Evolutionary conservation across 2,329 filamentous ascomycete species (phyloP), one percentile per base, ranked within the genome.

Genomic region (Gaeumannomyces tritici): DNA sequence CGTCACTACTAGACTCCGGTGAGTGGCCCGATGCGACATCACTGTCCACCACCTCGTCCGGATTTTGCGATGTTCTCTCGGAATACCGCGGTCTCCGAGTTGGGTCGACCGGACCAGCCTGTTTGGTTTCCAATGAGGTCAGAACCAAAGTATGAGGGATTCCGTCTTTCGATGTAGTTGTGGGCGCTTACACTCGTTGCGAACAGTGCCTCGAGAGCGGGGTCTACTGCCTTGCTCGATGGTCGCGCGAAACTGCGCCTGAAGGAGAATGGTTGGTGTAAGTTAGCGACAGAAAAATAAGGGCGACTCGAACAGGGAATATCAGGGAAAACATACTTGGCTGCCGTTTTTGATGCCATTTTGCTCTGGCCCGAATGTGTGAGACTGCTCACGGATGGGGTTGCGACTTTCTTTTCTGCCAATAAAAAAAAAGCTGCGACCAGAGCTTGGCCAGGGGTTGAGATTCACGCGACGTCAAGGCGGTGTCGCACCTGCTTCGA

Each of bases 131-230:
- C 21, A 21, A 51, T 51, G 3, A 13, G 42, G 9, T 51, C 24
- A 51, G 42, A 51, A 51, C 42, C 18, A 21, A n/a, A 24, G 21
- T 6, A 24, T 51, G 18, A 51, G 21, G 42, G 24, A 5, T 8
- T 51, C 42, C 42, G n/a, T 21, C 18, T 51, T 24, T 9, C 18
- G 11, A n/a, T 18, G 58, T 51, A 56, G 26, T 33, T 28, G 27
- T 18, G 6, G 54, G 24, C 28, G 33, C 87, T 77, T 82, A 91
- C 89, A 79, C 89, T 91, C 63, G 81, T 79, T 63, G 87, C 82
- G 75, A 92, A 92, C 54, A 92, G 80, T 65, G 87, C 86, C 69
- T 87, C 81, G 67, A 92, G 78, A 62, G 80, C 77, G 72, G 89
- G 87, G 77, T 92, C 89, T 64, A 91, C 79, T 64, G 80, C 74